Evolutionary conservation across 1,139 yeast species (phyloP), one percentile per base, ranked within the genome.

Genomic region (Ogataea hybrid): DNA sequence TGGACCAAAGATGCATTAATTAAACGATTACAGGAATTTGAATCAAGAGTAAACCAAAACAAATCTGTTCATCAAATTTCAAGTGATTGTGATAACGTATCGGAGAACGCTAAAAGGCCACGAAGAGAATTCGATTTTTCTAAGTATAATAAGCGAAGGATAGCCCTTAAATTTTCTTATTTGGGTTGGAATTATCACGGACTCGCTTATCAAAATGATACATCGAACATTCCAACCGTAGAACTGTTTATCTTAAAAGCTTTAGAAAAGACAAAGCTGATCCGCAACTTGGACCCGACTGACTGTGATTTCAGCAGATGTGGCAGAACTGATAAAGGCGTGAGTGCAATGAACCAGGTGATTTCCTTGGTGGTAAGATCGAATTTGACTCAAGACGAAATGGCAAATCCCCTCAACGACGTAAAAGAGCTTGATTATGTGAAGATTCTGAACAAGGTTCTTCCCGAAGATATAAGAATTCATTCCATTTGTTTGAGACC

Each of bases 291-390:
- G 23, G 75, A 71, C 11, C 89, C 89, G 1, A 65, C 66, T 2
- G 78, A 74, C 2, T 77, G 74, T 40, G 78, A 84, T 43, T 90
- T 90, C 62, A 84, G 95, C 52, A 69, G 98, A 48, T 94, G 98
- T 65, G 99, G 99, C 0, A 71, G 99, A 56, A 92, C 99, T 0
- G 99, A 92, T 57, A 83, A 81, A 53, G 98, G 98, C 11, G 99
- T 92, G 6, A 86, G 96, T 66, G 98, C 99, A 0, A 78, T 92
- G 83, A 86, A 88, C 54, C 99, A 92, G 63, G 98, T 92, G 6
- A 83, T 92, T 10, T 81, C 96, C 0, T 68, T 92, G 31, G 67
- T 71, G 17, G 83, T 92, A 18, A 71, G 99, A 50, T 87, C 97
- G 0, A 69, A 72, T 23, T 63, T 92, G 37, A 56, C 75, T 0